phyloP scores from a whole-genome alignment of 2,329 filamentous ascomycete genomes.

The Neofusicoccum kwambonambiense region DNA sequence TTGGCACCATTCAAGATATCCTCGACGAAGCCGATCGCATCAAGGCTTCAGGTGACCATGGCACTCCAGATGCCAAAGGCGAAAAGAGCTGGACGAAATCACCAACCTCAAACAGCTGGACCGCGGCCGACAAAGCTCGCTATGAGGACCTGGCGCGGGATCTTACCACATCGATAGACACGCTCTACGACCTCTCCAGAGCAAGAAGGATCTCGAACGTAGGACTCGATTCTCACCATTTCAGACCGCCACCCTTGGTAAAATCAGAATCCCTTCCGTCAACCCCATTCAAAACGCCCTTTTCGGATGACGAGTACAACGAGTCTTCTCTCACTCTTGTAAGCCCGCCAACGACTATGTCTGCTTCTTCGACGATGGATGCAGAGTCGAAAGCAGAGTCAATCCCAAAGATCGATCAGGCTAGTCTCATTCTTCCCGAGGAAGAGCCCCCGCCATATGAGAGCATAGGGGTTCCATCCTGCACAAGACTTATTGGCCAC shows the following conservation, averaged over 20 bases:
- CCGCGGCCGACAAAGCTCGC: conserved; percentile 67
- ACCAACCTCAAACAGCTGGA: conserved; percentile 39
- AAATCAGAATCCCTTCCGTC: conserved; percentile 4
- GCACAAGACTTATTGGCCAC: conserved; percentile 47
- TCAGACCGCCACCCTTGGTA: conserved; percentile 1
- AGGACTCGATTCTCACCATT: background rate
- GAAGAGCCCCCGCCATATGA: conserved; percentile 52
- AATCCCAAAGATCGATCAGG: conserved; percentile 44
- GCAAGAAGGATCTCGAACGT: conserved; percentile 50
- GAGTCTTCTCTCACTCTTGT: conserved; percentile 46
- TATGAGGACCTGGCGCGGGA: conserved; percentile 75
- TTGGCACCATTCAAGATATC: conserved; percentile 78
- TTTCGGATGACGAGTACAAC: conserved; percentile 25
- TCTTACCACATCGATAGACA: conserved; percentile 75
- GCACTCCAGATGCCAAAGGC: conserved; percentile 34
- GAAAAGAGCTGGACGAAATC: conserved; percentile 39
- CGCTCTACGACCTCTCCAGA: conserved; percentile 71
- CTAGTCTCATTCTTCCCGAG: conserved; percentile 44
- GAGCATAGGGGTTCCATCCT: conserved; percentile 43
- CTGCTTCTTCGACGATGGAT: background rate
- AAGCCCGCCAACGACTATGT: conserved; percentile 35
- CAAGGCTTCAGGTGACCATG: conserved; percentile 52
- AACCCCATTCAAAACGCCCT: conserved; percentile 4
- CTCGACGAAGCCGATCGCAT: conserved; percentile 73
- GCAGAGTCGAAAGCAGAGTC: conserved; percentile 15